Evolutionary conservation across 768 basidiomycete genomes (phyloP).

Genomic region (Lanmaoa rubissima): DNA sequence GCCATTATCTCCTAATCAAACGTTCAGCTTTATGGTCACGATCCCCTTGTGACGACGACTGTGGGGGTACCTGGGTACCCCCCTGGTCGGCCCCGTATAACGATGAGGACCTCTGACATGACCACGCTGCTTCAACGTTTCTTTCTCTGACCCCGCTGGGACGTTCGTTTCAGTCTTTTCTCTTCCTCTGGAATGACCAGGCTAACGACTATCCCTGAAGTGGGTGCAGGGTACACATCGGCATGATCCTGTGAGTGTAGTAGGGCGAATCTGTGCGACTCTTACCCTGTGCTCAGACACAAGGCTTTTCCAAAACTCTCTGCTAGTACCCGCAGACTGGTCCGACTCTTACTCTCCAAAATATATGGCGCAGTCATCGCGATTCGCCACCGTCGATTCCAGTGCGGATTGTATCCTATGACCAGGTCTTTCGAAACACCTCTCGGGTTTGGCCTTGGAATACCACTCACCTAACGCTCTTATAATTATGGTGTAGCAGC

Average conservation of each 20-base stretch:
- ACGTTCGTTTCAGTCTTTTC: background rate
- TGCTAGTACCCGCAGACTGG: background rate
- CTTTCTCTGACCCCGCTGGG: background rate
- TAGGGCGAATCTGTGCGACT: background rate
- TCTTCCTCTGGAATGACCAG: background rate
- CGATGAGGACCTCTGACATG: background rate
- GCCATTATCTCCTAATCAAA: too few relatives aligned
- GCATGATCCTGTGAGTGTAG: too few relatives aligned
- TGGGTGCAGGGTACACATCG: too few relatives aligned
- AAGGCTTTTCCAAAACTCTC: too few relatives aligned
- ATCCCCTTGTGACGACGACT: background rate
- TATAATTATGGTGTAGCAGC: too few relatives aligned
- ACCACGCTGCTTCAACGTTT: background rate
- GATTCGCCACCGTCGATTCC: background rate
- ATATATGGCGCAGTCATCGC: background rate
- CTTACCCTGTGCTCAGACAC: background rate
- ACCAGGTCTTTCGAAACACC: background rate
- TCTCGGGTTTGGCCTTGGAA: background rate
- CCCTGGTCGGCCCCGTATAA: background rate
- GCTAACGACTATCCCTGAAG: background rate
- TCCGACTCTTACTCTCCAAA: background rate
- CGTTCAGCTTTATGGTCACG: background rate
- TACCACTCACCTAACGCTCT: too few relatives aligned
- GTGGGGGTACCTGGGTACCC: background rate
- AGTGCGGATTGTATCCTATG: too few relatives aligned